Conservation (phyloP, 2,329 filamentous ascomycete species). For the Claviceps maximensis region DNA sequence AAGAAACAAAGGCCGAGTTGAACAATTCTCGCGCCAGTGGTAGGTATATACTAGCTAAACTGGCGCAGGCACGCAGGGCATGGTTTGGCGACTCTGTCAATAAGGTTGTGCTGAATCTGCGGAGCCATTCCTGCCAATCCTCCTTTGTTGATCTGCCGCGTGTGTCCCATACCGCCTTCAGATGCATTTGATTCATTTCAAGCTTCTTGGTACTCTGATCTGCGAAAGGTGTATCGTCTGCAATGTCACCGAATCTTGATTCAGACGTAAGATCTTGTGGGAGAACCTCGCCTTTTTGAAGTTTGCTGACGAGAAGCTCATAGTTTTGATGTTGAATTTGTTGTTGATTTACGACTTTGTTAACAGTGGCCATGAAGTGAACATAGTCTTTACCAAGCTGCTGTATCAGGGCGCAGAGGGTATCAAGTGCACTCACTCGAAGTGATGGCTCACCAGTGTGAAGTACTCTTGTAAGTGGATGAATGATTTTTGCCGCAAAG, state of each 20-base stretch:
- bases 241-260: conserved; percentile 61
- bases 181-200: conserved; percentile 91
- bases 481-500: conserved; percentile 91
- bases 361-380: conserved; percentile 86
- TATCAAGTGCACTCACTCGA: conserved; percentile 77
- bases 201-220: conserved; percentile 88
- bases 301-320: conserved; percentile 77
- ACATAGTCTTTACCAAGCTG: conserved; percentile 92
- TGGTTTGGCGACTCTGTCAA: conserved; percentile 94
- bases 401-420: conserved; percentile 86
- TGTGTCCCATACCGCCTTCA: conserved; percentile 95
- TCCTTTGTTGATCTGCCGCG: conserved; percentile 94
- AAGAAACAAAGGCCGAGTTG: conserved; percentile 97
- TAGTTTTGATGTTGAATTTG: conserved; percentile 86
- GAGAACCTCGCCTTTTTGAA: conserved; percentile 89
- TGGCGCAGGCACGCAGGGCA: conserved; percentile 83
- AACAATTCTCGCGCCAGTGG: conserved; percentile 88
- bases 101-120: conserved; percentile 88
- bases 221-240: conserved; percentile 68
- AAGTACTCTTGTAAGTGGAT: conserved; percentile 76
- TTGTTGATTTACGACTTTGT: conserved; percentile 67
- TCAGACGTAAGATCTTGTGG: conserved; percentile 88
- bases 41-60: conserved; percentile 78
- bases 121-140: conserved; percentile 99
- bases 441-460: conserved; percentile 58